Conservation (phyloP, 495 filamentous ascomycete genomes). For the Lophium mytilinum region DNA sequence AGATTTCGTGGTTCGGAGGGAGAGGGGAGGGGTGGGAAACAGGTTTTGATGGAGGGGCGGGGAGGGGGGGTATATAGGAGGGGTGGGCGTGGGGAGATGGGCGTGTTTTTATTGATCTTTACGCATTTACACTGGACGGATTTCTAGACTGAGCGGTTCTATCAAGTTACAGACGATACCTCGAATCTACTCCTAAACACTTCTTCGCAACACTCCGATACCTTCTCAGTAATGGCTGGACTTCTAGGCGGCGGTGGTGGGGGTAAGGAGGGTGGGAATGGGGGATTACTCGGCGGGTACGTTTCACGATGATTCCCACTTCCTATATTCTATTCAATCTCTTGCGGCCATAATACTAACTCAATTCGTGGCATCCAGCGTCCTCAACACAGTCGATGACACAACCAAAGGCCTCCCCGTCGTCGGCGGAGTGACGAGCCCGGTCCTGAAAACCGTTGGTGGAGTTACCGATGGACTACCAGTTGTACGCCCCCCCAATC, state of each 20-base stretch:
- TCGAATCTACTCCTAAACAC: no score
- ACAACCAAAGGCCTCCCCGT: slow-evolving; percentile 13
- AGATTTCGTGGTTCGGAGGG: no score
- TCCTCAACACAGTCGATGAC: slow-evolving; percentile 10
- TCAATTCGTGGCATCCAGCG: not conserved
- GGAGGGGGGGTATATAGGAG: no score
- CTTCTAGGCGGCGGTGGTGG: slow-evolving; percentile 17
- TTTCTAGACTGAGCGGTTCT: no score
- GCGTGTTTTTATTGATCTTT: no score
- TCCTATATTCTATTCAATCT: no score
- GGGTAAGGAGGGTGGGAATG: not conserved
- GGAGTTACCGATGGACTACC: slow-evolving; percentile 10
- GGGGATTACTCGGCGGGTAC: slow-evolving; percentile 18
- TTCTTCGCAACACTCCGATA: no score
- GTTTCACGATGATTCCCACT: not conserved
- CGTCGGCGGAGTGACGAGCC: slow-evolving; percentile 7
- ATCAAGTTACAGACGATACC: no score
- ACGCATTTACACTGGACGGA: no score
- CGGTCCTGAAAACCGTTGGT: slow-evolving; percentile 5
- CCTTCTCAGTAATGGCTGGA: slow-evolving; percentile 7
- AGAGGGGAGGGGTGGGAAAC: no score
- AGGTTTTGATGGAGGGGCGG: no score
- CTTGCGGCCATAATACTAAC: not conserved
- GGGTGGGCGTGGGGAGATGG: no score
- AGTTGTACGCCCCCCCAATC: slow-evolving; percentile 2